Base-by-base conservation (phyloP, 208 protist genomes). In the Crithidia brevicula region DNA sequence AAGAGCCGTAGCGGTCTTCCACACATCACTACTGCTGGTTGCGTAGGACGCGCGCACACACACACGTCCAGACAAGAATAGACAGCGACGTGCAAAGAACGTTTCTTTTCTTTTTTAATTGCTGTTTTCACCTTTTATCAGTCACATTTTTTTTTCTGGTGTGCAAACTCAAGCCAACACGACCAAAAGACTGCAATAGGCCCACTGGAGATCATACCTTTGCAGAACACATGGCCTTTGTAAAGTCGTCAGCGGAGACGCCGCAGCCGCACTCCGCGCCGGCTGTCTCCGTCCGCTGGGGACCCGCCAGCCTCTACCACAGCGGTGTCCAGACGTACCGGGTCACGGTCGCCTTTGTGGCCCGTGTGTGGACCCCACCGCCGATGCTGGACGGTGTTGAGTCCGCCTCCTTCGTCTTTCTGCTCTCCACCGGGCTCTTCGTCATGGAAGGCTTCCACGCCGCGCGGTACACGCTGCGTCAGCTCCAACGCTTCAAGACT, bases 391-490 rank as follows among this genome's bases (percentile, higher is more conserved):
- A 62, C 22, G 67, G 49, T 42, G 58, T 73, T 6, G 67, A 73
- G 42, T 73, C 57, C 1, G 67, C 67, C 34, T 40, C 53, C 30
- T 73, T 66, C 36, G 58, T 73, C 9, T 51, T 65, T 36, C n/a
- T 46, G 10, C 38, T 66, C 28, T 57, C 40, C 36, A 54, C 36
- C 4, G 30, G 36, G 0, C 49, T 73, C 6, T 50, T 40, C 23
- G 58, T 61, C 28, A 73, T 73, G 67, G 67, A 73, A 36, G 31
- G 67, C 28, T 73, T 53, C 42, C 59, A 73, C 22, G 67, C 67
- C 11, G 38, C 43, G 22, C 45, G 67, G 40, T 73, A 66, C 58
- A 51, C 51, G 8, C 18, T 73, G 28, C 47, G 67, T 2, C 67
- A 73, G 58, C 67, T 73, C 38, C 46, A 15, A 16, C 67, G 67